Percentiles rank a stretch among this genome's conserved stretches.
These are phyloP conservation scores for Coemansia sp. DNA, from an alignment of 192 early-diverging fungal species.

Conservation along the genomic window DNA sequence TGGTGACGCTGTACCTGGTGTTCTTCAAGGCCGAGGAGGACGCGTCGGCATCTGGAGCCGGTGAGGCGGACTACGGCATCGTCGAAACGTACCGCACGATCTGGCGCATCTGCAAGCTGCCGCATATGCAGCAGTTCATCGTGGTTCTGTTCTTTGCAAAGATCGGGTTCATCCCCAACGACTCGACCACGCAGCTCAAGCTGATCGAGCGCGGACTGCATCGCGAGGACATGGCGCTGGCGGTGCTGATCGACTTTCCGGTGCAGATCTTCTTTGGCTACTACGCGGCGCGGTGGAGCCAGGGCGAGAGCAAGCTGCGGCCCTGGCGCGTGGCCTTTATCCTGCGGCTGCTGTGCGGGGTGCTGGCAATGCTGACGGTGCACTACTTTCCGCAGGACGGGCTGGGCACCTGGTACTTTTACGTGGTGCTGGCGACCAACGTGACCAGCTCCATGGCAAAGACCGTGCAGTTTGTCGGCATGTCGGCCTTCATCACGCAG, in stretches of 20 bases:
- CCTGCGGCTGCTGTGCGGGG: slow-evolving; percentile 77
- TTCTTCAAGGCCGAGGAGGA: slow-evolving; percentile 78
- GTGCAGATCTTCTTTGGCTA: slow-evolving; percentile 97
- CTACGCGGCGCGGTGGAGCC: slow-evolving; percentile 95
- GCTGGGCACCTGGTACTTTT: slow-evolving; percentile 69
- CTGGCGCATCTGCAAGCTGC: slow-evolving; percentile 78
- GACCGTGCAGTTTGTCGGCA: slow-evolving; percentile 94
- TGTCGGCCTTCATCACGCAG: slow-evolving; percentile 92
- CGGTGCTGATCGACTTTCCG: slow-evolving; percentile 94
- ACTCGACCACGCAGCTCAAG: slow-evolving; percentile 91
- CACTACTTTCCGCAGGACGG: slow-evolving; percentile 70
- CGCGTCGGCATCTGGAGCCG: slow-evolving; percentile 6
- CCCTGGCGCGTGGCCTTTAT: slow-evolving; percentile 94
- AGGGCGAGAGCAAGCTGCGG: slow-evolving; percentile 75
- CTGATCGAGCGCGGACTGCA: slow-evolving; percentile 91
- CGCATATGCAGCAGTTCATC: slow-evolving; percentile 86
- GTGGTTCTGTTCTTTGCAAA: slow-evolving; percentile 81
- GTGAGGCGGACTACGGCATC: slow-evolving; percentile 65
- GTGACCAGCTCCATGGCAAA: slow-evolving; percentile 85
- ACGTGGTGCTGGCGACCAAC: slow-evolving; percentile 72
- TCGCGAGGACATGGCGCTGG: slow-evolving; percentile 92
- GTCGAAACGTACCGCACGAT: slow-evolving; percentile 85
- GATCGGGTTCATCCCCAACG: slow-evolving; percentile 95
- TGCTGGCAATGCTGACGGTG: slow-evolving; percentile 83
- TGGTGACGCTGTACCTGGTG: slow-evolving; percentile 82